These are phyloP conservation scores for Alternaria ethzedia DNA, from an alignment of 2,329 filamentous ascomycete species.

Conservation along the genomic window DNA sequence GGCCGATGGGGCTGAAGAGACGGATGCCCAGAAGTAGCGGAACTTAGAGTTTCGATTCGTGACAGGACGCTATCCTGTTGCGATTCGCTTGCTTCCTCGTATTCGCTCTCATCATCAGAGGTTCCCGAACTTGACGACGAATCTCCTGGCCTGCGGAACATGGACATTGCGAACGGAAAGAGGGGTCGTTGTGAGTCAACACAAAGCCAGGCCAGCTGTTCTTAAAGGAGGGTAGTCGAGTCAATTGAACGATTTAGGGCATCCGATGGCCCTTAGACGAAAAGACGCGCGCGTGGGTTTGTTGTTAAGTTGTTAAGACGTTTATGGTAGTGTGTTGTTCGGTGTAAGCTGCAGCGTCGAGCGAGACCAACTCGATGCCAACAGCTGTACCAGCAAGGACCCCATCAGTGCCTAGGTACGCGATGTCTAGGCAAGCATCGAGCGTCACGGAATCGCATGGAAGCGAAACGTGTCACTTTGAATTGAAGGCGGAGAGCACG, in stretches of 20 bases:
- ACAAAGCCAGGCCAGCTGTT: neutral
- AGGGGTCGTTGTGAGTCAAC: neutral
- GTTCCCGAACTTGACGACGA: slow-evolving; percentile 40
- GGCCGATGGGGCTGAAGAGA: slow-evolving; percentile 14
- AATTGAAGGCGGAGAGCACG: slow-evolving; percentile 21
- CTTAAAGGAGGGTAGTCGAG: neutral
- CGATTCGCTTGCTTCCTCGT: slow-evolving; percentile 21
- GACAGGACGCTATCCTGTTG: slow-evolving; percentile 31
- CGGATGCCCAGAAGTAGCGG: slow-evolving; percentile 23
- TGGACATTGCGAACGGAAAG: slow-evolving; percentile 29
- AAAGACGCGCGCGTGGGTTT: neutral
- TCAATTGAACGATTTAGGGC: neutral
- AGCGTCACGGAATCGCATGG: slow-evolving; percentile 39
- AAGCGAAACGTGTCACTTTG: slow-evolving; percentile 41
- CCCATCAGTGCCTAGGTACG: slow-evolving; percentile 29
- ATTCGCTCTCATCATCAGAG: slow-evolving; percentile 27
- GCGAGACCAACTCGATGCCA: slow-evolving; percentile 29
- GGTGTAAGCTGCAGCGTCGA: slow-evolving; percentile 24
- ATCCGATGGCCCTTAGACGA: slow-evolving; percentile 2
- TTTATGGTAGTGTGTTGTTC: slow-evolving; percentile 17
- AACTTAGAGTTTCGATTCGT: slow-evolving; percentile 38
- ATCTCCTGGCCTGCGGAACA: slow-evolving; percentile 45
- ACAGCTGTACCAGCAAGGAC: slow-evolving; percentile 23
- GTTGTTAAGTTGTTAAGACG: slow-evolving; percentile 8
- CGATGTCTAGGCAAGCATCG: slow-evolving; percentile 23